Conservation (phyloP, 2,329 filamentous ascomycete genomes). For the Ophiostoma sp. region DNA sequence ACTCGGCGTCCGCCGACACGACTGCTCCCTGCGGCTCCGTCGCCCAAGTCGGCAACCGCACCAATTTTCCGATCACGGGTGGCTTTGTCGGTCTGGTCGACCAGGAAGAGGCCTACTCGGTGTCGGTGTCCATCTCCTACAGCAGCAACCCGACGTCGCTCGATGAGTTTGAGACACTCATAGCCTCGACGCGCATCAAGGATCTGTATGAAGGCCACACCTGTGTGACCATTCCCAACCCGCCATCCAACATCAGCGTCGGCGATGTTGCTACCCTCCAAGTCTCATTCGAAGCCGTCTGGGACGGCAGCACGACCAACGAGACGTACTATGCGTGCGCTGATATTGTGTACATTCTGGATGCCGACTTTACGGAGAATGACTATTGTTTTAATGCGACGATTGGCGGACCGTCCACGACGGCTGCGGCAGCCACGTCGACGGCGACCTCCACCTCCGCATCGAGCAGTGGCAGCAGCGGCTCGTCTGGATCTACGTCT, state of each 20-base stretch:
- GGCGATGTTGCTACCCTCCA: slow-evolving; percentile 41
- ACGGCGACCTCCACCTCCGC: slow-evolving; percentile 21
- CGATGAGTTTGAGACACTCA: slow-evolving; percentile 38
- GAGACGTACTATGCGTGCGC: slow-evolving; percentile 43
- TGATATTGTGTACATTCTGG: slow-evolving; percentile 35
- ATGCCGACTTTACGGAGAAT: slow-evolving; percentile 34
- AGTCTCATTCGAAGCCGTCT: slow-evolving; percentile 38
- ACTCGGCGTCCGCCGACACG: slow-evolving; percentile 52
- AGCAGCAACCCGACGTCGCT: slow-evolving; percentile 39
- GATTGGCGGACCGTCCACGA: slow-evolving; percentile 22
- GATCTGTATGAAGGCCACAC: slow-evolving; percentile 40
- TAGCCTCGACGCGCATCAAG: slow-evolving; percentile 31
- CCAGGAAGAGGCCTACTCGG: slow-evolving; percentile 25
- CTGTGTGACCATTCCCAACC: slow-evolving; percentile 37
- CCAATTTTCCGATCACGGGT: slow-evolving; percentile 48
- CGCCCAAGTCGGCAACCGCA: slow-evolving; percentile 47
- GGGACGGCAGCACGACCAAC: slow-evolving; percentile 30
- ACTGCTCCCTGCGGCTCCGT: slow-evolving; percentile 53
- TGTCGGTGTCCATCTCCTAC: slow-evolving; percentile 32
- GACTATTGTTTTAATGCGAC: slow-evolving; percentile 43
- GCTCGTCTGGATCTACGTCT: not conserved
- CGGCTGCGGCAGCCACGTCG: not conserved
- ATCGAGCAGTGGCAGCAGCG: not conserved
- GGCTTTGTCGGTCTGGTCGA: slow-evolving; percentile 26
- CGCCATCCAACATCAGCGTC: slow-evolving; percentile 33